These are phyloP conservation scores for Scutellaria barbata DNA, from an alignment of 257 asterid genomes.

Conservation along the genomic window DNA sequence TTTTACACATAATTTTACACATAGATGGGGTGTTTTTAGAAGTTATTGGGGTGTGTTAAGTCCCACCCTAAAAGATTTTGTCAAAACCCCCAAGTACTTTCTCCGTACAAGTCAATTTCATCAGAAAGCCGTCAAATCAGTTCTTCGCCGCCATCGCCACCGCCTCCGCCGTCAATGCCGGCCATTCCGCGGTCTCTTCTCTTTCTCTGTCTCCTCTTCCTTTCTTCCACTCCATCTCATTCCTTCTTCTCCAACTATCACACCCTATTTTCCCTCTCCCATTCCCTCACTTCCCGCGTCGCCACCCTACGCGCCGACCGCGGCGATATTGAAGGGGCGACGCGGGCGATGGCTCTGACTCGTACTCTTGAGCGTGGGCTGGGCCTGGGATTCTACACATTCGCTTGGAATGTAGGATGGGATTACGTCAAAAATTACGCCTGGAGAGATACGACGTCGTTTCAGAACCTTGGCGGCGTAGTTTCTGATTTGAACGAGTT, in stretches of 20 bases:
- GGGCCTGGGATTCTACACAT: slow-evolving; percentile 66
- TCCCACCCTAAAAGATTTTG: too few relatives aligned
- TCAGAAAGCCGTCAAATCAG: not conserved
- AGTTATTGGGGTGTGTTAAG: too few relatives aligned
- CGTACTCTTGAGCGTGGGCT: slow-evolving; percentile 47
- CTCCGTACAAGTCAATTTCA: not conserved
- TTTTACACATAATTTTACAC: too few relatives aligned
- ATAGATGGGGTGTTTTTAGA: too few relatives aligned
- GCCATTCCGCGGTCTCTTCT: slow-evolving; percentile 40
- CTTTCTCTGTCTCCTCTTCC: slow-evolving; percentile 40
- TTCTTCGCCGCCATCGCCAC: not conserved
- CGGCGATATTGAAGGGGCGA: slow-evolving; percentile 69
- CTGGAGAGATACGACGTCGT: slow-evolving; percentile 58
- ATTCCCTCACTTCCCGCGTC: slow-evolving; percentile 73
- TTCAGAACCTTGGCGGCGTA: slow-evolving; percentile 47
- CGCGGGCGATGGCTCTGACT: slow-evolving; percentile 60
- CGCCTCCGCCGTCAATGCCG: slow-evolving; percentile 38
- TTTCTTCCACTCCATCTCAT: slow-evolving; percentile 38
- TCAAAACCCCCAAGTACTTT: not conserved
- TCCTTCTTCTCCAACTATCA: slow-evolving; percentile 55
- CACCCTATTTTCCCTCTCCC: slow-evolving; percentile 66
- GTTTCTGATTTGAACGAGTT: slow-evolving; percentile 65
- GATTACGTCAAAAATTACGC: slow-evolving; percentile 65
- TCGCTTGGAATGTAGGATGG: slow-evolving; percentile 62
- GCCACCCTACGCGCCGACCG: slow-evolving; percentile 75